phyloP scores from a whole-genome alignment of 2,329 filamentous ascomycete genomes.

The Colletotrichum sp. region DNA sequence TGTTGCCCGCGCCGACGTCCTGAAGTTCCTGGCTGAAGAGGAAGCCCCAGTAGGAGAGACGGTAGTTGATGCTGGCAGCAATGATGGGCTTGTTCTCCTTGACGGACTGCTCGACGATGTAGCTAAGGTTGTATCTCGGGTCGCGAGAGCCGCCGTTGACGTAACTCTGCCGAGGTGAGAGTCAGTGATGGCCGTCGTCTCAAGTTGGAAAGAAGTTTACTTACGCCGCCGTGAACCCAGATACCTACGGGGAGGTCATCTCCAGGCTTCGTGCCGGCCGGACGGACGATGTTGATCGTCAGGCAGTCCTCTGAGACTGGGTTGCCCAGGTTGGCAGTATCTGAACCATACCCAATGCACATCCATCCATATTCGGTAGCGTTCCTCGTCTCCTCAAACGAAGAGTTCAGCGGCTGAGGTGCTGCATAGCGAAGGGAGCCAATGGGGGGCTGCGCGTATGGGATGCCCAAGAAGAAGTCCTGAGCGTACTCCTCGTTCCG shows the following conservation, averaged over 20 bases:
- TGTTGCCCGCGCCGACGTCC: constrained; percentile 59
- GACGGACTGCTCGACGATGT: constrained; percentile 38
- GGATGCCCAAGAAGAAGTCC: constrained; percentile 68
- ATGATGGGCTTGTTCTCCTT: constrained; percentile 60
- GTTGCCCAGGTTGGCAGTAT: constrained; percentile 27
- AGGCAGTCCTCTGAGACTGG: constrained; percentile 61
- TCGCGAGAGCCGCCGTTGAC: constrained; percentile 34
- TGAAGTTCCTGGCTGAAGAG: constrained; percentile 60
- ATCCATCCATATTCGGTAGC: constrained; percentile 51
- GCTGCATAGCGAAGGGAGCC: constrained; percentile 64
- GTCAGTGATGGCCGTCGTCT: background rate
- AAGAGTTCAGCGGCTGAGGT: constrained; percentile 54
- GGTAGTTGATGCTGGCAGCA: constrained; percentile 70
- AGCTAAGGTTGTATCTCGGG: constrained; percentile 37
- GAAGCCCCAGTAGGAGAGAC: constrained; percentile 67
- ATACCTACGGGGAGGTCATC: constrained; percentile 60
- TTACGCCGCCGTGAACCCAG: constrained; percentile 62
- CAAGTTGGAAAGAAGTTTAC: constrained; percentile 13
- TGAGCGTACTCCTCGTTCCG: constrained; percentile 45
- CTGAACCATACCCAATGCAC: constrained; percentile 56
- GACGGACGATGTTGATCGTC: constrained; percentile 54
- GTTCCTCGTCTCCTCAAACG: constrained; percentile 47
- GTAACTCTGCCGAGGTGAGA: constrained; percentile 23
- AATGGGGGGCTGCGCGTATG: constrained; percentile 66
- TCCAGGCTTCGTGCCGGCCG: constrained; percentile 42